phyloP scores from a whole-genome alignment of 352 stramenopile genomes.

The Phytophthora podocarpi region DNA sequence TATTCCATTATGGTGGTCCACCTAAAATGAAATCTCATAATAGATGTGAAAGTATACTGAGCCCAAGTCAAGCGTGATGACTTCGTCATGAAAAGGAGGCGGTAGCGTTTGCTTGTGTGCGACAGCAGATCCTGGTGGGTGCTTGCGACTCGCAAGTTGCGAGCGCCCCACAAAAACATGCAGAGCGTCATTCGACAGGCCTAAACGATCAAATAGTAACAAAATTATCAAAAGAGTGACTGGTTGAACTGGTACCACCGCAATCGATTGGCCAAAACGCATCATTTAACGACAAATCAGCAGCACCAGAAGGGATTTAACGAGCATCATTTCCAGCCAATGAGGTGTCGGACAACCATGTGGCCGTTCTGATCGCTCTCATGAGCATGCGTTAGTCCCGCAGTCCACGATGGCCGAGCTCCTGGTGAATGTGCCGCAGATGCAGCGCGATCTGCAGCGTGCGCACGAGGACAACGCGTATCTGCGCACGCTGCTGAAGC shows the following conservation, averaged over 20 bases:
- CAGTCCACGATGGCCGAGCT: constrained; percentile 23
- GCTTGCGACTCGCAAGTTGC: neutral
- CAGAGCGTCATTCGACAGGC: constrained; percentile 1
- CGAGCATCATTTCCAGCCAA: neutral
- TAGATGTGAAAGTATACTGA: neutral
- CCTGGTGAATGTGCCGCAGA: constrained; percentile 29
- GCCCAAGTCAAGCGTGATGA: neutral
- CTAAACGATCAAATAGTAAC: neutral
- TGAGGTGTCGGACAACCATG: neutral
- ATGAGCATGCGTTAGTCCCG: constrained; percentile 19
- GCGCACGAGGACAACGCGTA: constrained; percentile 37
- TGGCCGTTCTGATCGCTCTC: constrained; percentile 6
- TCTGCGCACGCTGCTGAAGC: constrained; percentile 29
- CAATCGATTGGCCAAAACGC: too few species aligned
- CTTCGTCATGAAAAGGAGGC: constrained; percentile 4
- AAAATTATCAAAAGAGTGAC: neutral
- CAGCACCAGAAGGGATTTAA: neutral
- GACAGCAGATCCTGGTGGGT: constrained; percentile 13
- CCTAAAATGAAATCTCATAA: neutral
- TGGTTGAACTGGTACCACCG: neutral
- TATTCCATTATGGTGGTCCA: too few species aligned
- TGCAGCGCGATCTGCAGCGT: constrained; percentile 39
- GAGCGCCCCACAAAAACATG: constrained; percentile 23
- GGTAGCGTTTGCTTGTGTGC: constrained; percentile 13
- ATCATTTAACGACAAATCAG: too few species aligned